Evolutionary conservation across 108 stramenopile genomes (phyloP), one percentile per base, ranked within the genome.

Genomic region (Asterionellopsis glacialis): DNA sequence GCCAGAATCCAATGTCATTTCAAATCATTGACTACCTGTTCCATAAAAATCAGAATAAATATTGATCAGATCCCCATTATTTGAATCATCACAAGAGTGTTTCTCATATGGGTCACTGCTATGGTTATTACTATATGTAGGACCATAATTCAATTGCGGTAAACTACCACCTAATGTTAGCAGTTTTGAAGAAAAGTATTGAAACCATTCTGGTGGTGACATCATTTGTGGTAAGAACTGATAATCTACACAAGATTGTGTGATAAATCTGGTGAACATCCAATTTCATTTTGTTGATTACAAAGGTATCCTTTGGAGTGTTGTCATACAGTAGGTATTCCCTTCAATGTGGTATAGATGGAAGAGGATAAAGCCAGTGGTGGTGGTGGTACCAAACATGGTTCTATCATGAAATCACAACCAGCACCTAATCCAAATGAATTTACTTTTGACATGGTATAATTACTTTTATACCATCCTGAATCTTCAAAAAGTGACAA

Each of bases 231-330:
- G 51, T 5, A 75, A 69, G 23, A 81, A 64, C 47, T 63, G 72
- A 64, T 86, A 91, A 47, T 91, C 86, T 41, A 88, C 90, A 91
- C 13, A 82, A 83, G 81, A 84, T 91, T 91, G 79, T 91, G 82
- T 10, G 82, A 75, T 26, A 67, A 63, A 42, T 64, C 73, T 0
- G 90, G 74, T 39, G 84, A 81, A 55, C 90, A 91, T n/a, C 83
- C 87, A 23, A 80, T 69, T 28, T 65, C 63, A 4, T 70, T 60
- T 14, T 67, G 76, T 41, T 78, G 70, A 39, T 61, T 67, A 61
- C 90, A 91, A 66, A 91, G 88, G 71, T 73, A 91, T 1, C 85
- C 85, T 51, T 65, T 65, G 43, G 65, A 63, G 59, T 88, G 84
- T 21, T 72, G 67, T 0, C 86, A 86, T 13, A 91, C 44, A 6